Base-by-base conservation (phyloP, 2,329 filamentous ascomycete genomes). In the Colletotrichum aenigma region DNA sequence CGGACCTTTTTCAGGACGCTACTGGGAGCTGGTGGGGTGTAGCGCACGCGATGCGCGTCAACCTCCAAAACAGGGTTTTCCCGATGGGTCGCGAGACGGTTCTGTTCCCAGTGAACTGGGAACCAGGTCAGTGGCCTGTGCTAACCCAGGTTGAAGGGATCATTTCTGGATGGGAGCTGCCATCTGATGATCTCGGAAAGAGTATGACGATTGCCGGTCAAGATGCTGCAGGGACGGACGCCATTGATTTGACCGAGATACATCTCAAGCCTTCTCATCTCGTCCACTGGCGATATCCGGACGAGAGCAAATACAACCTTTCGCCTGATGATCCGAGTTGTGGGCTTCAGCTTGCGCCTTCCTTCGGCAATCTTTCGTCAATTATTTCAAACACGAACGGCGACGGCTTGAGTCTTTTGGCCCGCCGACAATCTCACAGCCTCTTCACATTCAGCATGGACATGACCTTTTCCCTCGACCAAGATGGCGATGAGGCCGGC, bases 381-480 rank as follows among this genome's bases (percentile, higher is more conserved):
- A 8, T 0, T 43, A 8, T 43, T 2, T 1, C 38, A n/a, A 43
- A 43, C 18, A 3, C 38, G 1, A 43, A 3, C 4, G 38, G 2
- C 1, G 38, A 2, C 0, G 16, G 38, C 16, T n/a, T 43, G 16
- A 43, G 38, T 8, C 16, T 43, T 18, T 3, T 43, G 16, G 18
- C 38, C 10, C 38, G 38, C 2, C 38, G 38, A 0, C 38, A 43
- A 43, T 43, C 38, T 43, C 38, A 43, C 38, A 43, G 38, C 1
- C 16, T n/a, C 2, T 43, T 43, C 38, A 43, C 16, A 18, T 43
- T 43, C 16, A 43, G 38, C 38, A 3, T 43, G 5, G 38, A 43
- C 16, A 3, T 43, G 38, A 1, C 38, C 2, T 6, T n/a, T 43
- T 9, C 16, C 3, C 18, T 10, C 2, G 9, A 3, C 6, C 0